These are phyloP conservation scores for Epichloe gansuensis DNA, from an alignment of 2,329 filamentous ascomycete species.

Conservation along the genomic window DNA sequence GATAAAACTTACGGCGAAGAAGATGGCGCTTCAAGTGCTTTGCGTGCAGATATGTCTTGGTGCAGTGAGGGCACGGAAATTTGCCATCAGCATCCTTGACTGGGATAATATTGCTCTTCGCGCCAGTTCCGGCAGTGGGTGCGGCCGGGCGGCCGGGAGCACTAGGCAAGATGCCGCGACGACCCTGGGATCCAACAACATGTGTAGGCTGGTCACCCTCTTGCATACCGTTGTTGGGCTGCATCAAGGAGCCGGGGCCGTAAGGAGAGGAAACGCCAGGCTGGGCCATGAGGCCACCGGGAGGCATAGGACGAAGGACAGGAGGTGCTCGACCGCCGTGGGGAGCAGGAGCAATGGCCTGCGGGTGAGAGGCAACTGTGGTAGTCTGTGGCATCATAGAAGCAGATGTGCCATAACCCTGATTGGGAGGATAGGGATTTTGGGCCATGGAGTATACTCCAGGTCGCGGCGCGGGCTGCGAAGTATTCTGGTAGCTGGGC, in stretches of 20 bases:
- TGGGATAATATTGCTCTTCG: conserved; percentile 73
- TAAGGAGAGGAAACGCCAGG: conserved; percentile 47
- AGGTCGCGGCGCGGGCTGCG: conserved; percentile 33
- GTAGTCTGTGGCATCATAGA: conserved; percentile 56
- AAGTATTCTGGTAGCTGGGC: conserved; percentile 39
- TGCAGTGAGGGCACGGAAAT: conserved; percentile 95
- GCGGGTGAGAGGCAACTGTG: conserved; percentile 55
- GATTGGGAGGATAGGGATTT: conserved; percentile 41
- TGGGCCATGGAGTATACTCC: conserved; percentile 43
- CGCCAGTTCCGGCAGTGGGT: conserved; percentile 52
- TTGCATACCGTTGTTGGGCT: conserved; percentile 40
- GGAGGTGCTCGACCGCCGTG: conserved; percentile 42
- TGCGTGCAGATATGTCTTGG: conserved; percentile 92
- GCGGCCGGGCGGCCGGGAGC: conserved; percentile 76
- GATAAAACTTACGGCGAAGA: conserved; percentile 67
- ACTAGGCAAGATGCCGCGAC: conserved; percentile 81
- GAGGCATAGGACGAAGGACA: conserved; percentile 57
- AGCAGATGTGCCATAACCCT: conserved; percentile 41
- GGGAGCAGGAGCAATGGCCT: conserved; percentile 64
- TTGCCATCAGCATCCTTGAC: conserved; percentile 96
- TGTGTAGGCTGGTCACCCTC: conserved; percentile 63
- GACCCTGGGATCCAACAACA: conserved; percentile 88
- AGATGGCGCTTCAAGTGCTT: conserved; percentile 97
- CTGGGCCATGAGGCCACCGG: conserved; percentile 49
- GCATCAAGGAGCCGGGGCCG: conserved; percentile 43